These are phyloP conservation scores for Lagenidium sp. DNA, from an alignment of 352 stramenopile species.

Conservation along the genomic window DNA sequence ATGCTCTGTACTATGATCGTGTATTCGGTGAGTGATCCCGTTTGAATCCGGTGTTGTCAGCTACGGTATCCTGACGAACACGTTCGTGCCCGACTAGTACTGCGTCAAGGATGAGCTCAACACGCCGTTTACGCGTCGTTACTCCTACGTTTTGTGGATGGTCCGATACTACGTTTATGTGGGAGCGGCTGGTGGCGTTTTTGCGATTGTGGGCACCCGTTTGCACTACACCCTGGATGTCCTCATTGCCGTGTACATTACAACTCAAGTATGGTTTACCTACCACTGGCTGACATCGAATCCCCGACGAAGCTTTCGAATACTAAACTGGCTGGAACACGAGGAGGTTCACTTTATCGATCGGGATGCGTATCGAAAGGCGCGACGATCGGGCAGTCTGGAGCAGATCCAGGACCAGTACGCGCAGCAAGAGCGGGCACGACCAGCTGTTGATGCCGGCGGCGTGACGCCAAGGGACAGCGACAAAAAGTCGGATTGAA, in stretches of 20 bases:
- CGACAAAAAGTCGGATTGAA: no score
- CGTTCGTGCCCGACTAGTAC: no score
- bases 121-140: constrained; percentile 77
- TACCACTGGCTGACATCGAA: constrained; percentile 77
- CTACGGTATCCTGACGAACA: no score
- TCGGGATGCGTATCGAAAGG: constrained; percentile 68
- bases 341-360: constrained; percentile 77
- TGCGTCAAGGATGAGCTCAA: constrained; percentile 72
- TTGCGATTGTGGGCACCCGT: constrained; percentile 78
- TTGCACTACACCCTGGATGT: constrained; percentile 85
- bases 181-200: constrained; percentile 48
- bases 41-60: constrained; percentile 5
- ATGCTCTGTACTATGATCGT: constrained; percentile 79
- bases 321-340: constrained; percentile 79
- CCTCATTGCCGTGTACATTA: constrained; percentile 84
- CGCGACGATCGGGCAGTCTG: constrained; percentile 41
- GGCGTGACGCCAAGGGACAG: no score
- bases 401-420: no score
- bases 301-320: constrained; percentile 40
- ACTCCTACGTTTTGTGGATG: constrained; percentile 66
- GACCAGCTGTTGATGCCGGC: no score
- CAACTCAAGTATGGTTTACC: constrained; percentile 73
- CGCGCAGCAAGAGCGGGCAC: no score
- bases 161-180: constrained; percentile 76
- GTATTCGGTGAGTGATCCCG: constrained; percentile 47